Evolutionary conservation across 768 basidiomycete species (phyloP).

Genomic region (Suillus clintonianus): DNA sequence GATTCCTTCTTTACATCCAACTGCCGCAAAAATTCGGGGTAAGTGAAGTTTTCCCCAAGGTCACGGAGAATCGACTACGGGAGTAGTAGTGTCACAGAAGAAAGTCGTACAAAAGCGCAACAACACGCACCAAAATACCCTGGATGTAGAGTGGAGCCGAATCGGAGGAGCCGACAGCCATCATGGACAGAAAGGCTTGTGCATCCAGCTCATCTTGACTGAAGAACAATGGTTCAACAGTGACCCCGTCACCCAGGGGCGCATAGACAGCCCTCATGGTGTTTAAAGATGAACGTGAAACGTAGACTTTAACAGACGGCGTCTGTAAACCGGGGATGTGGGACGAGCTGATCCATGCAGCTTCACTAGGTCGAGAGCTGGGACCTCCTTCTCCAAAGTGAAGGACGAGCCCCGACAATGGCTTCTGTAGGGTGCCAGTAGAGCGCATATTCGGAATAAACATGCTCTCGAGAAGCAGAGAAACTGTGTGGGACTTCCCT

Average conservation of each 20-base stretch:
- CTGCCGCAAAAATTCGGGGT: conserved; percentile 46
- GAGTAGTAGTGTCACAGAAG: conserved; percentile 1
- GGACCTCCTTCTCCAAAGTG: conserved; percentile 72
- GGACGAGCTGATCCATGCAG: conserved; percentile 57
- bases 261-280: conserved; percentile 62
- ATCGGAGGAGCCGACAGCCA: conserved; percentile 66
- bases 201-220: conserved; percentile 65
- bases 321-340: conserved; percentile 32
- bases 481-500: conserved; percentile 74
- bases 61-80: conserved; percentile 60
- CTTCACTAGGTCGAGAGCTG: conserved; percentile 59
- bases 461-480: conserved; percentile 70
- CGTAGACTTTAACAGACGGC: conserved; percentile 49
- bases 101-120: not conserved
- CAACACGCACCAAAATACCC: conserved; percentile 53
- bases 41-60: conserved; percentile 61
- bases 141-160: conserved; percentile 71
- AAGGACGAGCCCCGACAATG: conserved; percentile 64
- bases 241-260: conserved; percentile 49
- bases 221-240: conserved; percentile 56
- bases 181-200: conserved; percentile 70
- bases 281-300: conserved; percentile 59
- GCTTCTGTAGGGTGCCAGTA: conserved; percentile 53
- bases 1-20: conserved; percentile 48
- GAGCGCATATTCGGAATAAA: conserved; percentile 52